Evolutionary conservation across 805 yeast species (phyloP).

Genomic region (Hyphopichia homilentoma): DNA sequence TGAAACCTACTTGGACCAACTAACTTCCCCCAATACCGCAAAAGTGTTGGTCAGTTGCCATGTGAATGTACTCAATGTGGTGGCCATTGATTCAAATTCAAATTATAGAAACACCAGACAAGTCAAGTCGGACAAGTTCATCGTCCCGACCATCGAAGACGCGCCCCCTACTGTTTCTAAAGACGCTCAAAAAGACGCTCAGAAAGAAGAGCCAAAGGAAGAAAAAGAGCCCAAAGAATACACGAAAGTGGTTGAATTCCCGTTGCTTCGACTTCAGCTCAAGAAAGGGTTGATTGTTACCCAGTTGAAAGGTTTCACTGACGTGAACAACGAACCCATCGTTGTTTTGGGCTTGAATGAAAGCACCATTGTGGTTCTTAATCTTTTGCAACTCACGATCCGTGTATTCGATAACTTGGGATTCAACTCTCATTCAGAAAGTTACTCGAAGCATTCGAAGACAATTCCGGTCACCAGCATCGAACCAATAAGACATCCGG

Average conservation of each 20-base stretch:
- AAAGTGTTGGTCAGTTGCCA: slow-evolving; percentile 44
- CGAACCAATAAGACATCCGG: slow-evolving; percentile 25
- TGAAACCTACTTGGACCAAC: slow-evolving; percentile 25
- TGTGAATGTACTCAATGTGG: slow-evolving; percentile 47
- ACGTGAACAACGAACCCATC: slow-evolving; percentile 36
- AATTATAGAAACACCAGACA: slow-evolving; percentile 19
- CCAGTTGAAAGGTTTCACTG: slow-evolving; percentile 27
- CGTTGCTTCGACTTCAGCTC: slow-evolving; percentile 42
- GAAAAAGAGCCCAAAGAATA: slow-evolving; percentile 13
- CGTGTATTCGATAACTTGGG: slow-evolving; percentile 47
- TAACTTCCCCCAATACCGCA: slow-evolving; percentile 20
- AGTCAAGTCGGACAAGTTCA: slow-evolving; percentile 15
- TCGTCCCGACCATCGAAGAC: slow-evolving; percentile 18
- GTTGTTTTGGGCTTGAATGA: slow-evolving; percentile 58
- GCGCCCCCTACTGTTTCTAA: not conserved
- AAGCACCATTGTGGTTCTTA: slow-evolving; percentile 66
- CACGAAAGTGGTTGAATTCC: slow-evolving; percentile 39
- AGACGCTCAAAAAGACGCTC: slow-evolving; percentile 3
- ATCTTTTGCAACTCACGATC: slow-evolving; percentile 44
- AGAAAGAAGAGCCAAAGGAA: too few species aligned
- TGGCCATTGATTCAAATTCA: slow-evolving; percentile 29
- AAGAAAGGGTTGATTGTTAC: slow-evolving; percentile 36
- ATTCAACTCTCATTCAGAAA: slow-evolving; percentile 7
- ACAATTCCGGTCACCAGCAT: slow-evolving; percentile 20
- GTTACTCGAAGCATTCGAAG: too few species aligned